phyloP scores from a whole-genome alignment of 352 stramenopile species.

The Phytophthora colocasiae region DNA sequence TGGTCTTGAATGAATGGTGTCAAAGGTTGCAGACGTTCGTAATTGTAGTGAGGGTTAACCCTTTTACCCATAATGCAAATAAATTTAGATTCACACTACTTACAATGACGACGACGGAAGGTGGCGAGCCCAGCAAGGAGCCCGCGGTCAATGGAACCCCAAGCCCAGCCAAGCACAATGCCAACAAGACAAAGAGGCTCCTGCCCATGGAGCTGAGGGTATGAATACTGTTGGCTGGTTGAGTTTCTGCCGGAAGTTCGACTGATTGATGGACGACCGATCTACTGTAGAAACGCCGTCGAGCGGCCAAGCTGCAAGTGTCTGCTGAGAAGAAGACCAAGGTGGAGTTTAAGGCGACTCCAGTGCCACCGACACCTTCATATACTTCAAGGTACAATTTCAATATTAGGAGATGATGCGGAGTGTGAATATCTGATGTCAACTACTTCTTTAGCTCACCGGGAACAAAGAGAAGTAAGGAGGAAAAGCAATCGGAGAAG shows the following conservation, averaged over 20 bases:
- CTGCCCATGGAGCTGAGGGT: conserved; percentile 80
- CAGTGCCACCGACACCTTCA: not conserved
- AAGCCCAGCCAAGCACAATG: conserved; percentile 25
- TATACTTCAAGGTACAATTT: conserved; percentile 18
- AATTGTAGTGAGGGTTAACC: too few relatives aligned
- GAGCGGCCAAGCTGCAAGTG: conserved; percentile 63
- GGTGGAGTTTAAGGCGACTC: not conserved
- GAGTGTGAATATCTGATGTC: conserved; percentile 1
- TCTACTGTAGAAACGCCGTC: conserved; percentile 59
- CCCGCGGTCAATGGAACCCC: conserved; percentile 11
- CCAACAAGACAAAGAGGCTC: conserved; percentile 59
- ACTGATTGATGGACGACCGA: conserved; percentile 17
- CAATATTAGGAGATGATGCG: not conserved
- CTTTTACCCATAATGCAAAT: too few relatives aligned
- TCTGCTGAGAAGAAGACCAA: conserved; percentile 21
- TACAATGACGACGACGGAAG: conserved; percentile 13
- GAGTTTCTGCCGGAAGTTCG: not conserved
- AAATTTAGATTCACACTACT: too few relatives aligned
- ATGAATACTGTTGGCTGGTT: conserved; percentile 15
- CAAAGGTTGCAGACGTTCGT: not conserved
- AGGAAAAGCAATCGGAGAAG: not conserved
- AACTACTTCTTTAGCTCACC: conserved; percentile 7
- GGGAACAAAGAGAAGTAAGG: not conserved
- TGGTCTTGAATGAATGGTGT: conserved; percentile 25
- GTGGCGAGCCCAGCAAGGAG: conserved; percentile 22